Evolutionary conservation across 768 basidiomycete species (phyloP).

Genomic region (Auriculariales sp.): DNA sequence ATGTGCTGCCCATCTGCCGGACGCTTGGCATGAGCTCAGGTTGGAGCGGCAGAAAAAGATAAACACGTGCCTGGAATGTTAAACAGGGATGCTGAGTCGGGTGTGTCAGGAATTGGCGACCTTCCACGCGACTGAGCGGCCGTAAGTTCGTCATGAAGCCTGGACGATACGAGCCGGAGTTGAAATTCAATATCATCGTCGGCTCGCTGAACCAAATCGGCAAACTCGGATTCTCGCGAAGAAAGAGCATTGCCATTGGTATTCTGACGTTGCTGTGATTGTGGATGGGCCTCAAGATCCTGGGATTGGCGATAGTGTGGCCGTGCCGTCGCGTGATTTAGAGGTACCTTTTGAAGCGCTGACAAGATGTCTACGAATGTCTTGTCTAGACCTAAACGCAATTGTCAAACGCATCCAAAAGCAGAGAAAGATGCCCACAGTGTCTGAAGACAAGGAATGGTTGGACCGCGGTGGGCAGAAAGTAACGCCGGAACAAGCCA

Average conservation of each 20-base stretch:
- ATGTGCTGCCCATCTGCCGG: not conserved
- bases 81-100: too few species aligned
- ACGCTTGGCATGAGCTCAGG: too few species aligned
- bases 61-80: too few species aligned
- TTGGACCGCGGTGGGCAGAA: slow-evolving; percentile 9
- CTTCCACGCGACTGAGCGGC: too few species aligned
- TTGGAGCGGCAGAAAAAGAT: too few species aligned
- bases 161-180: slow-evolving; percentile 3
- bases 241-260: not conserved
- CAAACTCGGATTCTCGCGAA: too few species aligned
- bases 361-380: slow-evolving; percentile 9
- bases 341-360: slow-evolving; percentile 6
- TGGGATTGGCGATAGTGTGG: slow-evolving; percentile 8
- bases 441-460: slow-evolving; percentile 8
- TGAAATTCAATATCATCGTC: slow-evolving; percentile 5
- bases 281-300: slow-evolving; percentile 5
- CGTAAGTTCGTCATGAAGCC: slow-evolving; percentile 5
- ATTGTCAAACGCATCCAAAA: too few species aligned
- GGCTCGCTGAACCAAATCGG: too few species aligned
- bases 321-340: slow-evolving; percentile 4
- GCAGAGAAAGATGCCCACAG: slow-evolving; percentile 1
- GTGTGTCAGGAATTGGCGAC: too few species aligned
- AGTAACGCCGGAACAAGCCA: slow-evolving; percentile 9
- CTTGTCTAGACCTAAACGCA: slow-evolving; percentile 10
- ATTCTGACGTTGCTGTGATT: not conserved